Evolutionary conservation across 345 rosid species (phyloP), one percentile per base, ranked within the genome.

Genomic region (Populus alba): DNA sequence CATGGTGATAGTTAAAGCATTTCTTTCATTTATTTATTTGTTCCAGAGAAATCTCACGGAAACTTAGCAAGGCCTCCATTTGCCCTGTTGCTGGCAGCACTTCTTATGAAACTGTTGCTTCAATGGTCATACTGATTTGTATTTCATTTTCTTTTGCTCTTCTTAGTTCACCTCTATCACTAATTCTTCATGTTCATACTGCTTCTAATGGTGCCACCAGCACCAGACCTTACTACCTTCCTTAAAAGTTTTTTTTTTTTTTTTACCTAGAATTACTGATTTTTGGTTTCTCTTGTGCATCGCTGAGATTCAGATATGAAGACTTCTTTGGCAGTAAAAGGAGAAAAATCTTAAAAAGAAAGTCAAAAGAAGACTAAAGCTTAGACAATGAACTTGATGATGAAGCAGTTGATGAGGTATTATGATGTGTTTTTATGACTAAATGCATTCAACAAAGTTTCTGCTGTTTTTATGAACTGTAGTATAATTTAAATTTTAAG

Each of bases 301-400:
- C 41, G 49, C 68, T 75, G 55, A 59, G 66, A 47, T 66, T 79
- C 82, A 94, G 99, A 82, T 94, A 94, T 78, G 88, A 86, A 81
- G 99, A 94, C 77, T 96, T 94, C 84, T 96, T 89, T 79, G 94
- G 91, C 22, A 65, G 75, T 75, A 87, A 88, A 75, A 87, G 71
- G 75, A 86, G 83, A 74, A 89, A 80, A 74, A 83, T 53, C 75
- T 37, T 84, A 8, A 85, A 81, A 79, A 78, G 74, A 77, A 86
- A 77, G 59, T 78, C 81, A 15, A 82, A 49, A 73, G 90, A 87
- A 75, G 92, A 84, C 75, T 81, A 77, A 3, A 78, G 63, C 71
- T 77, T 76, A 27, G 91, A 80, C 66, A 87, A 86, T 66, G 92
- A 81, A 76, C 67, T 70, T 45, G 83, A 57, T 71, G 80, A 83